Conservation (phyloP, 257 asterid species). For the Scutellaria minor region DNA sequence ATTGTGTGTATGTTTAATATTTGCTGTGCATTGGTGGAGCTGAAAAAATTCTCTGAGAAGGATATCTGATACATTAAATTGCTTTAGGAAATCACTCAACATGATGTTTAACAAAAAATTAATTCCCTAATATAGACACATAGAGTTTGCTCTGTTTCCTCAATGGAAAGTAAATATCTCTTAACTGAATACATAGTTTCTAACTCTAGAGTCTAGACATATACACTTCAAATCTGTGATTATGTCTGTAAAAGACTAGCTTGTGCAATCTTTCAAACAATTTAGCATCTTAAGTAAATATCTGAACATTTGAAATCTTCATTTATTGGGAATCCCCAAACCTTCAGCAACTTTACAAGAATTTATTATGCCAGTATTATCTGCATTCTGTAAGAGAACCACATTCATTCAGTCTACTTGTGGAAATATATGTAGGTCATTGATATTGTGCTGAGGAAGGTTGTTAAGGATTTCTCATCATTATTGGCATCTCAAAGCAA, state of each 20-base stretch:
- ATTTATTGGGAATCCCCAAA: not conserved
- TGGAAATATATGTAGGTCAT: conserved; percentile 57
- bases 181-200: not conserved
- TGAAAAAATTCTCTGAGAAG: not conserved
- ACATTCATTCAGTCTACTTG: conserved; percentile 31
- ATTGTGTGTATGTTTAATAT: conserved; percentile 10
- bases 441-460: conserved; percentile 71
- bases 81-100: conserved; percentile 8
- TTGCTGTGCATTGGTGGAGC: not conserved
- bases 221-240: not conserved
- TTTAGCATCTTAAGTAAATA: conserved; percentile 15
- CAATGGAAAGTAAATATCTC: conserved; percentile 3
- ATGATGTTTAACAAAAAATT: not conserved
- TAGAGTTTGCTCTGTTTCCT: not conserved
- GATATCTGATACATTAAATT: conserved; percentile 2
- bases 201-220: not conserved
- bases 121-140: conserved; percentile 14
- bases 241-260: not conserved
- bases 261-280: conserved; percentile 4
- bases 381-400: conserved; percentile 10
- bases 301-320: conserved; percentile 4
- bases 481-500: conserved; percentile 69
- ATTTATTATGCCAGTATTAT: not conserved
- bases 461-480: conserved; percentile 76
- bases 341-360: conserved; percentile 12